phyloP scores from a whole-genome alignment of 305 asterid genomes.

The Solanum chacoense region DNA sequence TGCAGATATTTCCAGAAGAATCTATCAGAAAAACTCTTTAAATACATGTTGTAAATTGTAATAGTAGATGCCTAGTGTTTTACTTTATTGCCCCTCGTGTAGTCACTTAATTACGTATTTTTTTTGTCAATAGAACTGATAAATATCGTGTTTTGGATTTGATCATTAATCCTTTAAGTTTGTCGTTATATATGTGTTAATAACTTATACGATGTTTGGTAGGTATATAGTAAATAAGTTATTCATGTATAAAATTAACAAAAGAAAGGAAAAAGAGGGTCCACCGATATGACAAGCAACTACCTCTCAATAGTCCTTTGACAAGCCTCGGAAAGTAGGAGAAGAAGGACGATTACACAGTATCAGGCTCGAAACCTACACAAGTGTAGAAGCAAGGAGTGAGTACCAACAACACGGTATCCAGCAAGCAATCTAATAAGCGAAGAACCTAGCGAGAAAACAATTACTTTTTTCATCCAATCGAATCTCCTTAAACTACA shows the following conservation, averaged over 20 bases:
- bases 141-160: no score
- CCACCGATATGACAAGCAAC: not conserved
- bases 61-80: not conserved
- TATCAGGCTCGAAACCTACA: fast-evolving
- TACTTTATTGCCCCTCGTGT: not conserved
- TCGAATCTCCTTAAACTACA: no score
- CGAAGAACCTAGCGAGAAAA: no score
- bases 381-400: not conserved
- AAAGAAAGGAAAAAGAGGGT: not conserved
- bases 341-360: not conserved
- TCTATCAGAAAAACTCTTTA: not conserved
- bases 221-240: no score
- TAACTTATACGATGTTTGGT: no score
- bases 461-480: no score
- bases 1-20: not conserved
- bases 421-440: no score
- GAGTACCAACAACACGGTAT: not conserved
- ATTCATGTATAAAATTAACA: no score
- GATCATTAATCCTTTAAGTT: no score
- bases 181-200: no score
- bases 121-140: no score
- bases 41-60: not conserved
- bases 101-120: not conserved
- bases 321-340: no score
- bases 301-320: not conserved